Evolutionary conservation across 2,329 filamentous ascomycete species (phyloP).

Genomic region (Grosmannia penicillata): DNA sequence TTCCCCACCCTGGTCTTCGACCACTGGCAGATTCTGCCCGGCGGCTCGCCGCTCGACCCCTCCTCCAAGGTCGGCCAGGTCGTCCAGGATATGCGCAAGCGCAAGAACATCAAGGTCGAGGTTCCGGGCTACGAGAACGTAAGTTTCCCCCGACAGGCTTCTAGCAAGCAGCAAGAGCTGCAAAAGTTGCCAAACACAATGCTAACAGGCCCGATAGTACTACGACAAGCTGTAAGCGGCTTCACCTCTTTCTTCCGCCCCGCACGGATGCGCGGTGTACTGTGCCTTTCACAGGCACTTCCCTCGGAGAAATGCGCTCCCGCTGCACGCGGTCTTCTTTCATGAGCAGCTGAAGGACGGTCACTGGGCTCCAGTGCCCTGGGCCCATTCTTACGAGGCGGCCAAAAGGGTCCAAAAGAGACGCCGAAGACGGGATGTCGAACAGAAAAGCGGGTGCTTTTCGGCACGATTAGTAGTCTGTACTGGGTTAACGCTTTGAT

Average conservation of each 20-base stretch:
- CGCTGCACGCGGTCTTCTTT: not conserved
- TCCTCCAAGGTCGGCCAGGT: slow-evolving; percentile 71
- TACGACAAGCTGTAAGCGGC: slow-evolving; percentile 91
- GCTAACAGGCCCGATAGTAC: slow-evolving; percentile 44
- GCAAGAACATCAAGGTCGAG: slow-evolving; percentile 97
- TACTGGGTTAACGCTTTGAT: slow-evolving; percentile 5
- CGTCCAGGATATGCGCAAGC: slow-evolving; percentile 86
- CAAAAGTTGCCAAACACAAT: not conserved
- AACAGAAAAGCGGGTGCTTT: slow-evolving; percentile 7
- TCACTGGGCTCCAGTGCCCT: too few species aligned
- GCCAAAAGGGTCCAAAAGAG: not conserved
- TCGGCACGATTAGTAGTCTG: slow-evolving; percentile 7
- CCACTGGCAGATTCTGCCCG: slow-evolving; percentile 93
- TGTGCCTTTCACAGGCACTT: not conserved
- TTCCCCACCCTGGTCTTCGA: slow-evolving; percentile 99
- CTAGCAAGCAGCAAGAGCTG: not conserved
- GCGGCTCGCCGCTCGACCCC: slow-evolving; percentile 78
- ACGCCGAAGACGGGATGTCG: not conserved
- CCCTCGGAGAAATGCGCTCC: not conserved
- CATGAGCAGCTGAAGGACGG: too few species aligned
- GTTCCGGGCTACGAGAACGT: slow-evolving; percentile 91
- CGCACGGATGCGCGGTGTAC: slow-evolving; percentile 5
- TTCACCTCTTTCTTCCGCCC: slow-evolving; percentile 12
- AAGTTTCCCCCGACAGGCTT: slow-evolving; percentile 33
- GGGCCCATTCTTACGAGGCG: too few species aligned